These are phyloP conservation scores for Salix dunnii DNA, from an alignment of 345 rosid genomes.

Conservation along the genomic window DNA sequence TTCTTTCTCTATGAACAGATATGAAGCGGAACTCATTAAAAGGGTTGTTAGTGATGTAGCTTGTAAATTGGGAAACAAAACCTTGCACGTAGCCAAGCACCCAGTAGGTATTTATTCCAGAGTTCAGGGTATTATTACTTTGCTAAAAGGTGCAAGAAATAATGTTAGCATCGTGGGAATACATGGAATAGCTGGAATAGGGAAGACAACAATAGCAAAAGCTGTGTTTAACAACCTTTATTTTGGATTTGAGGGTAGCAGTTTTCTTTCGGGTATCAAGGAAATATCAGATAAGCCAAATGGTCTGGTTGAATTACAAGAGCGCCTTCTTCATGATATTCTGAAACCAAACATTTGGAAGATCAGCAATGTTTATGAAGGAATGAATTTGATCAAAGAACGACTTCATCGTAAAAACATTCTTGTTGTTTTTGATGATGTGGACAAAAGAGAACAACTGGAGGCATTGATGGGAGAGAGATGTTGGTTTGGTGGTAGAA, in stretches of 20 bases:
- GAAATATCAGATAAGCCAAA: not conserved
- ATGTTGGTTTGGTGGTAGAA: not conserved
- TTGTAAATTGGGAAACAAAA: conserved; percentile 16
- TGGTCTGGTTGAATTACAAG: not conserved
- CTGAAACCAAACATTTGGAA: not conserved
- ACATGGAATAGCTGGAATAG: not conserved
- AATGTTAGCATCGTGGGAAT: not conserved
- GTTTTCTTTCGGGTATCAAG: not conserved
- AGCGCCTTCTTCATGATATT: not conserved
- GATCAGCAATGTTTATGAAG: not conserved
- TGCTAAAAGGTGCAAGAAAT: too few relatives aligned
- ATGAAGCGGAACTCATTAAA: conserved; percentile 28
- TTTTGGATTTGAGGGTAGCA: not conserved
- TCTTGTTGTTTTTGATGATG: conserved; percentile 6
- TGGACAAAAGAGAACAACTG: not conserved
- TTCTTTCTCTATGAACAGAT: conserved; percentile 11
- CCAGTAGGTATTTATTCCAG: not conserved
- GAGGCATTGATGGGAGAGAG: not conserved
- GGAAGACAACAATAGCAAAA: conserved; percentile 10
- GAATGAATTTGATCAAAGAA: conserved; percentile 1
- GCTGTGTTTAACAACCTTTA: not conserved
- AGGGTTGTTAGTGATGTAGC: conserved; percentile 22
- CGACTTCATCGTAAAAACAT: not conserved
- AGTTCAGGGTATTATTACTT: too few relatives aligned
- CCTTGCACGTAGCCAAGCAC: not conserved